A percentile compares a stretch with the other conserved stretches of the same genome.
These are phyloP conservation scores for Mitragyna speciosa DNA, from an alignment of 257 asterid genomes.

Conservation along the genomic window DNA sequence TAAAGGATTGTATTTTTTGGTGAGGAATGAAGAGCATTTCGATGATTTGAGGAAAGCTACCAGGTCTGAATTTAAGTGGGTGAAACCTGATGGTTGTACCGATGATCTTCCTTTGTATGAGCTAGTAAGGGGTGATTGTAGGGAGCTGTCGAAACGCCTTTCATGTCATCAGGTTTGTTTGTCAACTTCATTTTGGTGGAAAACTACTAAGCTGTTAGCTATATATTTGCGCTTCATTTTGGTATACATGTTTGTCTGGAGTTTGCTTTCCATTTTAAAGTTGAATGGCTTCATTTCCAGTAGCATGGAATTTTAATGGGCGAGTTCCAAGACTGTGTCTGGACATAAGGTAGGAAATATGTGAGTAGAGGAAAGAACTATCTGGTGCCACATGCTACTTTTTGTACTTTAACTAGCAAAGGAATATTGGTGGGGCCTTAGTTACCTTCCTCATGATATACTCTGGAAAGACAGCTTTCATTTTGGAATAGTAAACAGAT, in stretches of 20 bases:
- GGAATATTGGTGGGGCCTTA: no score
- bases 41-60: conserved; percentile 56
- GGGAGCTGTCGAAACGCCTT: conserved; percentile 64
- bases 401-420: no score
- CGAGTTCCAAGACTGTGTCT: background rate
- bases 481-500: background rate
- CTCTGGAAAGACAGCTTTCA: no score
- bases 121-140: conserved; percentile 55
- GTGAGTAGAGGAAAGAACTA: background rate
- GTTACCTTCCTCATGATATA: no score
- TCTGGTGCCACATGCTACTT: background rate
- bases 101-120: conserved; percentile 76
- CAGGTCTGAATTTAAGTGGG: conserved; percentile 74
- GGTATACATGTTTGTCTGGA: background rate
- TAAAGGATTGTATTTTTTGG: conserved; percentile 73
- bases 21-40: conserved; percentile 72
- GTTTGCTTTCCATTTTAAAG: background rate
- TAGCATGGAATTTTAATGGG: no score
- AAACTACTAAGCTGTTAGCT: background rate
- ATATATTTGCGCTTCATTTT: background rate
- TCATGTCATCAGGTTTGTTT: conserved; percentile 76
- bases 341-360: background rate
- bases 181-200: background rate
- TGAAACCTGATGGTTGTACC: conserved; percentile 83
- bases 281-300: background rate